A percentile compares a stretch with the other conserved stretches of the same genome.
These are phyloP conservation scores for Candida namnaoensis DNA, from an alignment of 805 yeast species.

Conservation along the genomic window DNA sequence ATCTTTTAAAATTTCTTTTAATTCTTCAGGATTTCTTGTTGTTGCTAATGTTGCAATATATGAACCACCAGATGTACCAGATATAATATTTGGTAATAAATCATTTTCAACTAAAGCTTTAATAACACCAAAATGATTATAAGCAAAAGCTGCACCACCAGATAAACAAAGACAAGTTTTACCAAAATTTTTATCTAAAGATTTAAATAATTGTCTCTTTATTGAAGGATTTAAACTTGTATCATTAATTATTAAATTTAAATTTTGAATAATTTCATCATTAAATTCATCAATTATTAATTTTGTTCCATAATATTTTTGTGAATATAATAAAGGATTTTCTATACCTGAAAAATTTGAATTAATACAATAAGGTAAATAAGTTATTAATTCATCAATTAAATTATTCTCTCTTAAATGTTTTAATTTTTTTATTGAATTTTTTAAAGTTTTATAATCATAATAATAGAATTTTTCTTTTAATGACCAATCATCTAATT, in stretches of 20 bases:
- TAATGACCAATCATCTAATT: slow-evolving; percentile 54
- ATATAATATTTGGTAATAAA: slow-evolving; percentile 55
- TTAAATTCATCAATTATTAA: slow-evolving; percentile 46
- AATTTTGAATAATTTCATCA: slow-evolving; percentile 37
- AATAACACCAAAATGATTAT: slow-evolving; percentile 69
- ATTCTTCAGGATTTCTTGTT: slow-evolving; percentile 62
- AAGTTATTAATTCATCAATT: slow-evolving; percentile 39
- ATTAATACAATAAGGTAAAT: slow-evolving; percentile 60
- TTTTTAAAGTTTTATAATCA: slow-evolving; percentile 51
- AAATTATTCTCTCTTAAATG: slow-evolving; percentile 23
- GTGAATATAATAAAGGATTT: slow-evolving; percentile 62
- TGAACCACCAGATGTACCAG: slow-evolving; percentile 83
- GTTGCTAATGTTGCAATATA: slow-evolving; percentile 66
- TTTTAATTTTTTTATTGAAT: slow-evolving; percentile 35
- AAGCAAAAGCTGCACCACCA: slow-evolving; percentile 78
- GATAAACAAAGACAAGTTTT: slow-evolving; percentile 62
- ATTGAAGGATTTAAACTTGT: slow-evolving; percentile 25
- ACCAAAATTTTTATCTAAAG: slow-evolving; percentile 58
- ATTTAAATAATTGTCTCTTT: slow-evolving; percentile 46
- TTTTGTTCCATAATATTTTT: slow-evolving; percentile 71
- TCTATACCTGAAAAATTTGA: slow-evolving; percentile 76
- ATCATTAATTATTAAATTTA: slow-evolving; percentile 34
- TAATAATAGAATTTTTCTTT: slow-evolving; percentile 58
- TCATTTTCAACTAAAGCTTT: slow-evolving; percentile 64
- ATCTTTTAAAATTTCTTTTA: slow-evolving; percentile 33